Evolutionary conservation across 2,329 filamentous ascomycete species (phyloP), one percentile per base, ranked within the genome.

Genomic region (Pyricularia grisea): DNA sequence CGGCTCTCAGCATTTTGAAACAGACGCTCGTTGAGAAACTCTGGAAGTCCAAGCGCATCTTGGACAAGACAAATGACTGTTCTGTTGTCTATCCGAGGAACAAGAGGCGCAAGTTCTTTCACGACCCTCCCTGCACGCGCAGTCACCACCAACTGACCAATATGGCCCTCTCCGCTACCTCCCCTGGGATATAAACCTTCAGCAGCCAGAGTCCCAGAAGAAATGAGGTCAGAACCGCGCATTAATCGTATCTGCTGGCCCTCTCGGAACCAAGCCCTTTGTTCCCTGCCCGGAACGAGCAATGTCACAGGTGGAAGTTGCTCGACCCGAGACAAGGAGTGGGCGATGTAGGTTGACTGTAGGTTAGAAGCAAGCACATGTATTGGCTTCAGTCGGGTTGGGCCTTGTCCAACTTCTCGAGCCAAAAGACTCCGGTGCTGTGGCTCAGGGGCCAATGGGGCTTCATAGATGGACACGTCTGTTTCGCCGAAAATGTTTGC

Each of bases 21-120:
- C 31, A 96, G 77, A 12, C 84, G 78, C 42, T 84, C 79, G 73
- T 92, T 93, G 60, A 97, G 84, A 66, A 89, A 85, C 66, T 98
- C 93, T n/a, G 93, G 83, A 1, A 93, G 81, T 0, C 95, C 94
- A 78, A 98, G 87, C 0, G 94, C 78, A 27, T 75, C 72, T 69
- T 79, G 77, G 7, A 79, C 27, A 12, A 79, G 74, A 61, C 76
- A 78, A 42, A 79, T 73, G 1, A 76, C 76, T 20, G 78, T 77
- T 30, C 73, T 72, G 31, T 75, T 72, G 69, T 78, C 74, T 65
- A 79, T 75, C 50, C 77, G 73, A 68, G 77, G 73, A 9, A 27
- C 36, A 12, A 79, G 73, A 14, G 70, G 69, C 30, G 69, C 65
- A 31, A 79, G 68, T 1, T 73, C 73, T 9, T 69, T 33, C 25